Conservation (phyloP, 2,329 filamentous ascomycete genomes). For the Coniochaeta ligniaria region DNA sequence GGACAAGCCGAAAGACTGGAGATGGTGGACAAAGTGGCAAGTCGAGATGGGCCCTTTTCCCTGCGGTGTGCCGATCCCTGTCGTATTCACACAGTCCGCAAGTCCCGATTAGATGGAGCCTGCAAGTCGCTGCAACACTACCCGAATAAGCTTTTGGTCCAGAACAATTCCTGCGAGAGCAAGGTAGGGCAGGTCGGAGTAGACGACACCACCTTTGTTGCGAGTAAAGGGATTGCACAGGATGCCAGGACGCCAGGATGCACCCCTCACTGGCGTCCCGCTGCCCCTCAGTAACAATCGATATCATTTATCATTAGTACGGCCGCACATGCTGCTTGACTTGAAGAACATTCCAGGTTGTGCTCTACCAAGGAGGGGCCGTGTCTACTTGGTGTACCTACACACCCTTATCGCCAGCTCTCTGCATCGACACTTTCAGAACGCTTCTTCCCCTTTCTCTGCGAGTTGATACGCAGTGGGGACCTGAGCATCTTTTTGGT, state of each 20-base stretch:
- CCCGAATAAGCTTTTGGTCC: constrained; percentile 2
- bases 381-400: no score
- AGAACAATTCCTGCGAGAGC: neutral
- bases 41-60: constrained; percentile 3
- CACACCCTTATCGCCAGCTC: no score
- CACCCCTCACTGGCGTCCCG: neutral
- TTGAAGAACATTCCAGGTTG: no score
- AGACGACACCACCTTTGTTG: neutral
- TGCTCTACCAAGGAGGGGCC: no score
- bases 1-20: neutral
- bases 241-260: no score
- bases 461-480: neutral
- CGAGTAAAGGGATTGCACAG: no score
- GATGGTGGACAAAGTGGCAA: neutral
- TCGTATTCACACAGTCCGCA: neutral
- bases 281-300: neutral
- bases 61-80: neutral
- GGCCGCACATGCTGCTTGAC: neutral
- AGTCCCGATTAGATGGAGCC: neutral
- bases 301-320: neutral
- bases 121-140: neutral
- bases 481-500: neutral
- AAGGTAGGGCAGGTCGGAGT: neutral
- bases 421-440: no score
- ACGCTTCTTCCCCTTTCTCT: no score